Base-by-base conservation (phyloP, 1,139 yeast species). In the Geotrichum histeridarum region DNA sequence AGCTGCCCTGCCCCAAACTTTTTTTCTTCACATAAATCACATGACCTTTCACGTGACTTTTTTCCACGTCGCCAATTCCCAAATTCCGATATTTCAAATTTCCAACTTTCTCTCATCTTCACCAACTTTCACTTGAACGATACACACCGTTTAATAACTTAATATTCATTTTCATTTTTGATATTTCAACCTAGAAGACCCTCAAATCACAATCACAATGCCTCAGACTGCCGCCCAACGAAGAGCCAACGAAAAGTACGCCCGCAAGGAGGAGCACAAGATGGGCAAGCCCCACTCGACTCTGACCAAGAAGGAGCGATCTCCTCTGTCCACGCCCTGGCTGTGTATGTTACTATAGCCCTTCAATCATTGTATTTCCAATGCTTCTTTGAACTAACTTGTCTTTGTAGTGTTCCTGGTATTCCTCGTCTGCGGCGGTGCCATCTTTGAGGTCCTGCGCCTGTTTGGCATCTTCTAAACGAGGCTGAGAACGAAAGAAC, bases 401-500 rank as follows among this genome's bases (percentile, higher is more conserved):
- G 15, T 43, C n/a, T n/a, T n/a, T n/a, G n/a, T 46, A 57, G 58
- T 48, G 6, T 17, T 54, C 1, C 75, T 89, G 57, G 78, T 80
- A 31, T 89, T 89, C 69, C 75, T 89, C 61, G 77, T 90, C 5
- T 77, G 86, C 59, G 96, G 96, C 57, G 95, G 96, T 62, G 95
- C 93, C 58, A 60, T 87, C 11, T 75, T 90, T 50, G 95, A 89
- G 69, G 63, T 89, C 53, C 60, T 87, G 35, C 57, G 63, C 50
- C 51, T 70, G 44, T 52, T 70, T 22, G 67, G 67, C n/a, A 33
- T 62, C 17, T 59, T 61, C 52, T 64, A 60, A 56, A 9, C 5
- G 9, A 27, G n/a, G n/a, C n/a, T n/a, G n/a, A n/a, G n/a, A n/a
- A n/a, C n/a, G n/a, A n/a, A n/a, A n/a, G n/a, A n/a, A n/a, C n/a